phyloP scores from a whole-genome alignment of 164 flowering plant genomes.

The Magnolia officinalis region DNA sequence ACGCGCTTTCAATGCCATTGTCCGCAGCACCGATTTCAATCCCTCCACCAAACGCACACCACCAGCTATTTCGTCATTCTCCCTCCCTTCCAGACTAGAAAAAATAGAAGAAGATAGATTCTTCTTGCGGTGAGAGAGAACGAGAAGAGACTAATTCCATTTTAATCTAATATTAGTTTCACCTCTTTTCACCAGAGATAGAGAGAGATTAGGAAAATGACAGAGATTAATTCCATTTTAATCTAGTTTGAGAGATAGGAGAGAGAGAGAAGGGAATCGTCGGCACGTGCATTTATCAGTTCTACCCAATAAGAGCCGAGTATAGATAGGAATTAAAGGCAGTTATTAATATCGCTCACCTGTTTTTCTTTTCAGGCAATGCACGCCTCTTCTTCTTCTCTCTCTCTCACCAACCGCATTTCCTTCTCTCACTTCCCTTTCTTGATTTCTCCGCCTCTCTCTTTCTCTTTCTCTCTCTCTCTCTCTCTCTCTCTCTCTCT shows the following conservation, averaged over 20 bases:
- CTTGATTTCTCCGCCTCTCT: not conserved
- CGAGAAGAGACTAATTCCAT: not conserved
- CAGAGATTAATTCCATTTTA: not conserved
- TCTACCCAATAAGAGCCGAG: constrained; percentile 9
- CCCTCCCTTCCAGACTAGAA: not conserved
- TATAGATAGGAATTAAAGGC: constrained; percentile 5
- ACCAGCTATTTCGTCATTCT: not conserved
- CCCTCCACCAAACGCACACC: not conserved
- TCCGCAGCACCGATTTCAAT: not conserved
- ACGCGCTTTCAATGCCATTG: not conserved
- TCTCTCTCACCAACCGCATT: constrained; percentile 8
- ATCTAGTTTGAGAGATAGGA: not conserved
- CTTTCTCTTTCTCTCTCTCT: not conserved
- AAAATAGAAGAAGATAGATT: not conserved
- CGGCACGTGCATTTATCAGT: constrained; percentile 41
- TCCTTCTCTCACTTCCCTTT: not conserved
- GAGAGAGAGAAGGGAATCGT: not conserved
- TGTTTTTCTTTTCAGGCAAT: constrained; percentile 36
- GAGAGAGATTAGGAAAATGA: not conserved
- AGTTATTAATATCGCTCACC: constrained; percentile 39
- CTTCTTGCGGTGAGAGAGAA: not conserved
- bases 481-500: not conserved
- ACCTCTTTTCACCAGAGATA: not conserved
- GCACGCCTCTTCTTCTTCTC: constrained; percentile 5
- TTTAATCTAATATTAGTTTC: too few relatives aligned